These are phyloP conservation scores for Cutaneotrichosporon dermatis DNA, from an alignment of 1,284 basidiomycete genomes.

Conservation along the genomic window DNA sequence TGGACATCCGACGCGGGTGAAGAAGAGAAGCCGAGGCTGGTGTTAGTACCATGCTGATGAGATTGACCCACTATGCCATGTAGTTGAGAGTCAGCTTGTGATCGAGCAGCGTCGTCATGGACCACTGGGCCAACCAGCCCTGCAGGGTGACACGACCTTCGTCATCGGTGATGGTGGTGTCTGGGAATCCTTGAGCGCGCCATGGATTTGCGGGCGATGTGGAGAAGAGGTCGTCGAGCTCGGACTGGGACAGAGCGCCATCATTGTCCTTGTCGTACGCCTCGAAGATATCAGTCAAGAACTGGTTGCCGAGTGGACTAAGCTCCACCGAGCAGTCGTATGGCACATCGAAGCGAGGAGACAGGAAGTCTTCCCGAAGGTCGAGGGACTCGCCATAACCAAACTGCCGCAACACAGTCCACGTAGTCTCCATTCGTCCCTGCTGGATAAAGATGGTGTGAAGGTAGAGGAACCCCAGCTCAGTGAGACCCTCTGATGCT, in stretches of 20 bases:
- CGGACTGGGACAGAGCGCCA: constrained; percentile 77
- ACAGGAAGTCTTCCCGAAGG: constrained; percentile 79
- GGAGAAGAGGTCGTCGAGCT: constrained; percentile 82
- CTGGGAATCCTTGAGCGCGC: constrained; percentile 79
- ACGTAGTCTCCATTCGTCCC: constrained; percentile 93
- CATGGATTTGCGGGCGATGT: constrained; percentile 97
- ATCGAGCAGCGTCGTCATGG: constrained; percentile 94
- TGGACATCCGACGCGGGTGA: constrained; percentile 46
- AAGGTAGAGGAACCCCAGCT: constrained; percentile 88
- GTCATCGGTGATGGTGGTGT: constrained; percentile 86
- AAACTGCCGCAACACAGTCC: constrained; percentile 92
- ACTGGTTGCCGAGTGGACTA: constrained; percentile 87
- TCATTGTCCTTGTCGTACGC: constrained; percentile 97
- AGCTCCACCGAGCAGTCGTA: constrained; percentile 92
- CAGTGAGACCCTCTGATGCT: constrained; percentile 64
- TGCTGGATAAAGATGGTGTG: constrained; percentile 97
- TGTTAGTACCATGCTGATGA: not conserved
- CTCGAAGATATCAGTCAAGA: constrained; percentile 96
- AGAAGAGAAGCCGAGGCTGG: constrained; percentile 48
- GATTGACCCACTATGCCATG: constrained; percentile 69
- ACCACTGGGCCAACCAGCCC: constrained; percentile 98
- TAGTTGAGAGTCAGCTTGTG: constrained; percentile 88
- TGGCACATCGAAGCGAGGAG: constrained; percentile 88
- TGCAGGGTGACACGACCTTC: constrained; percentile 87
- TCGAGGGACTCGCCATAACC: constrained; percentile 93